Conservation (phyloP, 1,284 basidiomycete genomes). For the Cryptococcus sp. region DNA sequence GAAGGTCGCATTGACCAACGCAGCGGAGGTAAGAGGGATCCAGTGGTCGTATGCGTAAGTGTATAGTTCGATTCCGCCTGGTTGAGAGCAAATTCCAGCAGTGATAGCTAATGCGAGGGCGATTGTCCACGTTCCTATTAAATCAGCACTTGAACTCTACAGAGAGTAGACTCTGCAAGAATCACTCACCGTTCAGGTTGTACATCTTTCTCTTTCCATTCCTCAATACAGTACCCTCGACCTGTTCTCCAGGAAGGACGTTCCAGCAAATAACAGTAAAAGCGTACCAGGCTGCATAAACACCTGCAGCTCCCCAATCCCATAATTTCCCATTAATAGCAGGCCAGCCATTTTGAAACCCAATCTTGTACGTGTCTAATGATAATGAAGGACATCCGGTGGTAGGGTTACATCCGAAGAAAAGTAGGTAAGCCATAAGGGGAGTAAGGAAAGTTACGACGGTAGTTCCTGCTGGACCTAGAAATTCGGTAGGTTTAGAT, state of each 20-base stretch:
- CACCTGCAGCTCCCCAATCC: slow-evolving; percentile 68
- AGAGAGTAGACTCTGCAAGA: too few relatives aligned
- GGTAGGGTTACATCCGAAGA: slow-evolving; percentile 76
- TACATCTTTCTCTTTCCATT: slow-evolving; percentile 76
- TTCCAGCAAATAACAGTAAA: slow-evolving; percentile 80
- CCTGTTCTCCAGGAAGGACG: slow-evolving; percentile 78
- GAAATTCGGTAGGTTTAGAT: slow-evolving; percentile 69
- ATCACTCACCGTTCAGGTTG: slow-evolving; percentile 82
- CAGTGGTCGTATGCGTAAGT: slow-evolving; percentile 90
- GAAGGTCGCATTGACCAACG: slow-evolving; percentile 69
- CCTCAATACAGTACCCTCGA: slow-evolving; percentile 73
- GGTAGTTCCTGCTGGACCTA: slow-evolving; percentile 76
- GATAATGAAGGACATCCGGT: slow-evolving; percentile 64
- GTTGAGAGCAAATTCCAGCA: slow-evolving; percentile 59
- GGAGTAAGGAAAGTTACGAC: slow-evolving; percentile 72
- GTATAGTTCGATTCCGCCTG: slow-evolving; percentile 72
- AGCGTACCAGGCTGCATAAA: slow-evolving; percentile 86
- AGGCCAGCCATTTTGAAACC: slow-evolving; percentile 22
- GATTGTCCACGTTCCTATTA: slow-evolving; percentile 77
- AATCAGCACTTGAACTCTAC: neutral
- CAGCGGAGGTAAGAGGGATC: slow-evolving; percentile 81
- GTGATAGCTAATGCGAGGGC: slow-evolving; percentile 70
- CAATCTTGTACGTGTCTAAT: slow-evolving; percentile 34
- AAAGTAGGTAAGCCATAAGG: slow-evolving; percentile 69
- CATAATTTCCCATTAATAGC: slow-evolving; percentile 56